Evolutionary conservation across 2,329 filamentous ascomycete species (phyloP), one percentile per base, ranked within the genome.

Genomic region (Plectosphaerella sp.): DNA sequence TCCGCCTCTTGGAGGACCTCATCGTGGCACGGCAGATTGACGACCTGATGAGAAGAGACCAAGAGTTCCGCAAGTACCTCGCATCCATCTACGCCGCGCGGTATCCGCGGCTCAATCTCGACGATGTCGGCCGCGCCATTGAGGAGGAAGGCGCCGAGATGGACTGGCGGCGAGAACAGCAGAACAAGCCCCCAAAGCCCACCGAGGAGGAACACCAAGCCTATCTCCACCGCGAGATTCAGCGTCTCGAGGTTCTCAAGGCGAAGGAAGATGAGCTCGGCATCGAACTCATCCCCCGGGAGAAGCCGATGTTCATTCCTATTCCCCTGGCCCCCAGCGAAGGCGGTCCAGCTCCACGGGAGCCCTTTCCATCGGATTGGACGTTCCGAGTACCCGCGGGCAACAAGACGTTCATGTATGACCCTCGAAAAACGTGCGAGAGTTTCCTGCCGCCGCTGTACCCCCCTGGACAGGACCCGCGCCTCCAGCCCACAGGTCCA

Each of bases 281-380:
- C 16, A 11, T 43, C 16, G 41, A 43, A 11, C 15, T 5, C 5
- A 20, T 12, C 8, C 28, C 28, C 8, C 28, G 8, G 4, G 8
- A 9, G 28, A 12, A 33, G 28, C 28, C 28, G 8, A 12, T 12
- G 28, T 33, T 33, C 28, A 9, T 10, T 9, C n/a, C n/a, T 1
- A 35, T 57, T 4, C 54, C 55, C 2, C 45, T n/a, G n/a, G 55
- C 55, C 3, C 56, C 56, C 2, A 41, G 35, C 3, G 46, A 45
- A 4, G 56, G 56, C 18, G 56, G 56, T 5, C 11, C 36, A 15
- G 50, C 52, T 14, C 54, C 48, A 28, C 18, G 52, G 15, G 51
- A 56, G 43, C 56, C 56, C 14, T 57, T 54, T 24, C 54, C 56
- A 28, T 51, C 54, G n/a, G 54, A 47, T 41, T 57, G 56, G 56